Evolutionary conservation across 2,329 filamentous ascomycete species (phyloP).

Genomic region (Neopestalotiopsis rosae): DNA sequence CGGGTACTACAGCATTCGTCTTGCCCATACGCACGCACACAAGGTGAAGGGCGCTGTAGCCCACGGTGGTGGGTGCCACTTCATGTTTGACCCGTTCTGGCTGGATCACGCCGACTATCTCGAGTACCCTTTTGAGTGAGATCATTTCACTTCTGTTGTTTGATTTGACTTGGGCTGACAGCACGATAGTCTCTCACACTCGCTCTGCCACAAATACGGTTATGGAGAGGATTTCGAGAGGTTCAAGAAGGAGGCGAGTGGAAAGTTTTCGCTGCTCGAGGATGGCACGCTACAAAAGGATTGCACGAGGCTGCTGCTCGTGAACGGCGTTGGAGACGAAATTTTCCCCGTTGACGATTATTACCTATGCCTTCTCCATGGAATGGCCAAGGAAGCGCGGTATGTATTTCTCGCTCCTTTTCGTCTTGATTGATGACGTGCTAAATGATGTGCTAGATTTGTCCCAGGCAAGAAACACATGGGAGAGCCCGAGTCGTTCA

Average conservation of each 20-base stretch:
- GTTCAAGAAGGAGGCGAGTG: slow-evolving; percentile 37
- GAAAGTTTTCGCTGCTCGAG: slow-evolving; percentile 58
- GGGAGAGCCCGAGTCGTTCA: slow-evolving; percentile 40
- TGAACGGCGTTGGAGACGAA: slow-evolving; percentile 63
- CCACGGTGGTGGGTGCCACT: slow-evolving; percentile 60
- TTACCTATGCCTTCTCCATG: slow-evolving; percentile 58
- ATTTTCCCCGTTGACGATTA: slow-evolving; percentile 68
- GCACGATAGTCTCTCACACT: slow-evolving; percentile 29
- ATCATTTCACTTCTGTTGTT: not conserved
- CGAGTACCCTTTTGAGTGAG: slow-evolving; percentile 64
- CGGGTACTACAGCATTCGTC: slow-evolving; percentile 62
- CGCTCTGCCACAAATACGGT: slow-evolving; percentile 35
- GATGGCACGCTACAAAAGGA: slow-evolving; percentile 59
- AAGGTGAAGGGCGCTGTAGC: slow-evolving; percentile 56
- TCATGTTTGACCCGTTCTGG: slow-evolving; percentile 63
- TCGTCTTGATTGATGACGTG: not conserved
- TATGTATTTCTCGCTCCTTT: slow-evolving; percentile 20
- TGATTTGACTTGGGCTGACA: not conserved
- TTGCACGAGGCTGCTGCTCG: slow-evolving; percentile 54
- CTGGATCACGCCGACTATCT: slow-evolving; percentile 58
- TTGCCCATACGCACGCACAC: slow-evolving; percentile 62
- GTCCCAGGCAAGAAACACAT: slow-evolving; percentile 39
- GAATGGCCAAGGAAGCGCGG: slow-evolving; percentile 55
- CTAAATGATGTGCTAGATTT: slow-evolving; percentile 28
- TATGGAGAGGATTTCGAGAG: slow-evolving; percentile 32